Conservation (phyloP, 257 asterid species). For the Solanum sejunctum region DNA sequence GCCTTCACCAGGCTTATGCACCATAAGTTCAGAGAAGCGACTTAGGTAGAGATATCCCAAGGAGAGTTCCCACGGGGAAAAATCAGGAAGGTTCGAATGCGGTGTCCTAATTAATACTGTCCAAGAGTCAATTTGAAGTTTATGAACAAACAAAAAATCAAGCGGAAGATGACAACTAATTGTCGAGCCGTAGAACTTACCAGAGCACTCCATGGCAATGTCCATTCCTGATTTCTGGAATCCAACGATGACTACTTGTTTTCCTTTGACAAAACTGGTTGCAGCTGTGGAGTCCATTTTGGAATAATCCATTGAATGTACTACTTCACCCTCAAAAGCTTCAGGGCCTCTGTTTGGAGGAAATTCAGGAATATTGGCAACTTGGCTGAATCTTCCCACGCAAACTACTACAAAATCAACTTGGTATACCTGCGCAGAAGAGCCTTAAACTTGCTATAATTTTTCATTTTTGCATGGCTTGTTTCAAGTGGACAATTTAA, state of each 20-base stretch:
- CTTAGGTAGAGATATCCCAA: slow-evolving; percentile 16
- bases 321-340: slow-evolving; percentile 22
- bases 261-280: not conserved
- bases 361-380: slow-evolving; percentile 23
- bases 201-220: slow-evolving; percentile 32
- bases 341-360: slow-evolving; percentile 21
- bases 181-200: not conserved
- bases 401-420: slow-evolving; percentile 23
- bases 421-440: not conserved
- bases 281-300: slow-evolving; percentile 13
- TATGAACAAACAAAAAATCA: too few relatives aligned
- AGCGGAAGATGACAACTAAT: too few relatives aligned
- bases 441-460: too few relatives aligned
- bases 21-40: slow-evolving; percentile 33
- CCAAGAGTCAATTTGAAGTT: too few relatives aligned
- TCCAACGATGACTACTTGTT: slow-evolving; percentile 11
- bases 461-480: too few relatives aligned
- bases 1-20: slow-evolving; percentile 41
- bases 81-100: slow-evolving; percentile 37
- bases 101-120: slow-evolving; percentile 24
- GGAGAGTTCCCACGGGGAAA: slow-evolving; percentile 31
- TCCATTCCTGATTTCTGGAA: slow-evolving; percentile 43
- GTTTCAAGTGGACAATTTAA: too few relatives aligned
- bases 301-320: slow-evolving; percentile 3
- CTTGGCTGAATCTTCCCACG: slow-evolving; percentile 26